Base-by-base conservation (phyloP, 2,329 filamentous ascomycete genomes). In the Incumbomyces delicatus region DNA sequence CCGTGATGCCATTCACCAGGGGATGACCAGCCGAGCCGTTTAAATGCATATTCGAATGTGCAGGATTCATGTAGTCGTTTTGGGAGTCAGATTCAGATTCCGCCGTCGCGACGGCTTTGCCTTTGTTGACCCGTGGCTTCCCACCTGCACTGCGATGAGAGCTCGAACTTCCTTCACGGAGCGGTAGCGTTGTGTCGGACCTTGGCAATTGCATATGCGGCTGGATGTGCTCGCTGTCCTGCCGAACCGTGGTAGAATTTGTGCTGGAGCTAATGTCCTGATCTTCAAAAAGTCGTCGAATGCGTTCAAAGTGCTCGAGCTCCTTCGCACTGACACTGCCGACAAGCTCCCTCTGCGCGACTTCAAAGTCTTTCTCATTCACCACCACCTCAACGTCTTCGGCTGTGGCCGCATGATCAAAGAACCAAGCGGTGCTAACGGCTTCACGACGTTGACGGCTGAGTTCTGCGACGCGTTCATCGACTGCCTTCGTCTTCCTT, bases 241-340 rank as follows among this genome's bases (percentile, higher is more conserved):
- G 14, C 56, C 52, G 8, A 42, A 53, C 2, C 59, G 61, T 6
- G 59, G 59, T 52, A 65, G 59, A 11, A 62, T 61, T 39, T 67
- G 62, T 22, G 57, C 46, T 46, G 31, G 45, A 47, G 6, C 57
- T 55, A 13, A 65, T 62, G 33, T 67, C 62, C 47, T 68, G 65
- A 51, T 71, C 68, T 51, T 98, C 92, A 60, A 98, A 98, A 14
- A 80, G 77, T 14, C 76, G 79, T 33, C 92, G 74, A 5, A 98
- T 90, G 1, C 77, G 71, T 61, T 95, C 86, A 58, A 96, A 98
- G 62, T 98, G 92, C 40, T 83, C 77, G 34, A 98, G 70, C 68
- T 98, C 92, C 52, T 94, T 90, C 10, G 84, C 81, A 60, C 87
- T 95, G 43, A 98, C 92, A 67, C 83, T 89, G 13, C 89, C 89